Evolutionary conservation across 257 asterid genomes (phyloP).

Genomic region (Solanum lignicaule): DNA sequence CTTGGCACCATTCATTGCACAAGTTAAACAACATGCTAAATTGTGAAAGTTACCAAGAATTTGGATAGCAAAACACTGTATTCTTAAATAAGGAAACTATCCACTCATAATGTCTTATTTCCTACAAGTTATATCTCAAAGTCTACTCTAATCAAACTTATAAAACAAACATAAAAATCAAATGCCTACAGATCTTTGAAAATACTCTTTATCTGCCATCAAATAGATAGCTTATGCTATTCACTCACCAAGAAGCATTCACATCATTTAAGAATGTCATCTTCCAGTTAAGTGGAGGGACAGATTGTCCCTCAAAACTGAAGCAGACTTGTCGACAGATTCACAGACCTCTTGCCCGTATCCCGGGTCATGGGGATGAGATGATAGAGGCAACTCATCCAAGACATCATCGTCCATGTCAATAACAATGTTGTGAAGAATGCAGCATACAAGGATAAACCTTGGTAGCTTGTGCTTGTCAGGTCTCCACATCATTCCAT

Average conservation of each 20-base stretch:
- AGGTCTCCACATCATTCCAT: conserved; percentile 81
- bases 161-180: background rate
- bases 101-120: background rate
- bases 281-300: conserved; percentile 30
- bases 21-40: background rate
- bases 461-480: conserved; percentile 85
- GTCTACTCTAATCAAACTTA: background rate
- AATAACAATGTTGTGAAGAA: conserved; percentile 72
- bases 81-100: background rate
- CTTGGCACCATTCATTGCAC: background rate
- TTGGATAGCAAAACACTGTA: background rate
- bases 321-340: conserved; percentile 34
- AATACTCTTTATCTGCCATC: background rate
- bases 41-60: background rate
- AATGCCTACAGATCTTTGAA: background rate
- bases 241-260: background rate
- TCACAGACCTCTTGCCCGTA: conserved; percentile 42
- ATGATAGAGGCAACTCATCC: conserved; percentile 23
- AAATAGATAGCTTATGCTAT: background rate
- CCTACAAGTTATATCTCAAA: background rate
- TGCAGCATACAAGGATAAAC: conserved; percentile 72
- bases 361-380: conserved; percentile 48
- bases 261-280: conserved; percentile 2
- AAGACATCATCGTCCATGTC: conserved; percentile 60
- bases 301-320: conserved; percentile 40